phyloP scores from a whole-genome alignment of 371 early-diverging fungal species.

The Saksenaea oblongispora region DNA sequence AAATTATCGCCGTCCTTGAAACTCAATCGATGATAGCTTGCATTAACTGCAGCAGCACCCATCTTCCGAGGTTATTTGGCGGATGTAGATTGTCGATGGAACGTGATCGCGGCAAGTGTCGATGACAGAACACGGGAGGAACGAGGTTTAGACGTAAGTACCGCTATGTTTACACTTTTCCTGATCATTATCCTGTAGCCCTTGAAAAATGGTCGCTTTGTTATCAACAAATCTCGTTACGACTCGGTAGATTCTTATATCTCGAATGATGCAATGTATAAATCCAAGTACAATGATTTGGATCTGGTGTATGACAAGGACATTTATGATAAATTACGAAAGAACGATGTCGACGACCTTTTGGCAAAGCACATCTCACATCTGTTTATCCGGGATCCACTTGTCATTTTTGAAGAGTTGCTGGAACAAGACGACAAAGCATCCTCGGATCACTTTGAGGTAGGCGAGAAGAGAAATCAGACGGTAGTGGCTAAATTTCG shows the following conservation, averaged over 20 bases:
- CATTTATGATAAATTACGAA: constrained; percentile 70
- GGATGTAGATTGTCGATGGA: constrained; percentile 98
- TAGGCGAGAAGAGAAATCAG: constrained; percentile 18
- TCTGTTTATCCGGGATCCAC: constrained; percentile 98
- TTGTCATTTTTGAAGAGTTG: constrained; percentile 92
- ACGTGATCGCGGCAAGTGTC: constrained; percentile 92
- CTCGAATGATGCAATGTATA: constrained; percentile 74
- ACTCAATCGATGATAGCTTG: constrained; percentile 53
- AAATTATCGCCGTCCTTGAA: not conserved
- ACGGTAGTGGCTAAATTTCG: not conserved
- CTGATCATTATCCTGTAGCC: constrained; percentile 48
- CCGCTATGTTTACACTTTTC: not conserved
- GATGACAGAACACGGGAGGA: constrained; percentile 97
- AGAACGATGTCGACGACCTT: constrained; percentile 83
- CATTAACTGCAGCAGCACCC: constrained; percentile 95
- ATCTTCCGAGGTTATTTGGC: constrained; percentile 94
- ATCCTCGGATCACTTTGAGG: constrained; percentile 95
- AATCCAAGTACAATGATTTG: constrained; percentile 95
- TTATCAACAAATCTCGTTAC: constrained; percentile 96
- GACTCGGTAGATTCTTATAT: constrained; percentile 95
- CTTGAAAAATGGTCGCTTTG: constrained; percentile 65
- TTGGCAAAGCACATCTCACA: constrained; percentile 95
- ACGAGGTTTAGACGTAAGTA: constrained; percentile 77
- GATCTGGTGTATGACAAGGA: constrained; percentile 81
- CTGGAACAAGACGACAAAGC: constrained; percentile 82